Base-by-base conservation (phyloP, 179 eudicot species). In the Vitellaria paradoxa region DNA sequence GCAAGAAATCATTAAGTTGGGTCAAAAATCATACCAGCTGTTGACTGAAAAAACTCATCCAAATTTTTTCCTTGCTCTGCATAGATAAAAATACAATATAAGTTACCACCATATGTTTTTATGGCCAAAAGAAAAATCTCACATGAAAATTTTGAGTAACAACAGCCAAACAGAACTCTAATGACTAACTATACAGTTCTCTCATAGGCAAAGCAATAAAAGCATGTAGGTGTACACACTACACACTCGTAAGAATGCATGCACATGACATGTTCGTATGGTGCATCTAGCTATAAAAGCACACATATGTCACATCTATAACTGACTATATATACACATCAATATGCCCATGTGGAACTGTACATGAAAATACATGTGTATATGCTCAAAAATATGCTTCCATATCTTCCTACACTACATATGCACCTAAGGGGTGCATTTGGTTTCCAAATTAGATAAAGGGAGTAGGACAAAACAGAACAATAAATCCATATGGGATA, bases 31-130 rank as follows among this genome's bases (percentile, higher is more conserved):
- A 4, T 84, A 95, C 99, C 99, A 72, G 93, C 94, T 53, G 99
- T 95, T 72, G 99, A 95, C 86, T 88, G 88, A 67, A 95, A 95
- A 82, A 95, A 95, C 81, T 95, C 99, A 20, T 95, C 97, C 85
- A 95, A 83, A 81, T 95, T 90, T 84, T 89, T 93, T 46, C 96
- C 98, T 87, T 95, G 98, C 60, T 85, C 98, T 95, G 95, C 78
- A 73, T 49, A 79, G 81, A 64, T 49, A 37, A 82, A 72, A 63
- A 73, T 69, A 68, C 49, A 13, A 67, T 14, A 12, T 80, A 68
- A 78, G 46, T 64, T 73, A 46, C 18, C 62, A 26, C 12, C 30
- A 64, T 56, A 68, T 13, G 42, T 13, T 46, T 26, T 52, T 20
- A 17, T 37, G 5, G 37, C 65, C 8, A 21, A 62, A 20, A 37